Conservation (phyloP, 805 yeast species). For the Saccharomycopsis lassenensis region DNA sequence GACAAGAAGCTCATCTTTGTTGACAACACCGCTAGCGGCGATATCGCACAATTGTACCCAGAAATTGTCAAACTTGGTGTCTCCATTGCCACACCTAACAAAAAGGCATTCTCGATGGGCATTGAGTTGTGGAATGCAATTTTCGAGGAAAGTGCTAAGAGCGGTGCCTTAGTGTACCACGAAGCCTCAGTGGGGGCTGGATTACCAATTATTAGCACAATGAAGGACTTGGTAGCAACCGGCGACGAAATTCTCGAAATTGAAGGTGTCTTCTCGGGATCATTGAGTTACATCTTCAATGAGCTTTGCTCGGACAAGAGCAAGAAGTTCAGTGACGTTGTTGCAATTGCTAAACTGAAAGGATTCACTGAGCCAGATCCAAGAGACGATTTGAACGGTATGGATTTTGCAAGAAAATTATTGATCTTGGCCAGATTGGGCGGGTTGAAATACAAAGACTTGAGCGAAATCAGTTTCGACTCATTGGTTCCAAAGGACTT, state of each 20-base stretch:
- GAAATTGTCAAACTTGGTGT: constrained; percentile 63
- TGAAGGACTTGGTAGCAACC: constrained; percentile 79
- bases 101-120: constrained; percentile 87
- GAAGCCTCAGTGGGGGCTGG: constrained; percentile 99
- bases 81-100: constrained; percentile 96
- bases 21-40: constrained; percentile 86
- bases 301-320: constrained; percentile 72
- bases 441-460: constrained; percentile 75
- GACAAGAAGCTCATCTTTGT: constrained; percentile 51
- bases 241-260: constrained; percentile 88
- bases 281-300: constrained; percentile 90
- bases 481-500: constrained; percentile 83
- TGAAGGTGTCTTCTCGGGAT: constrained; percentile 96
- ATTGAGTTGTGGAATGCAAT: constrained; percentile 67
- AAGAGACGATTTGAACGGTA: constrained; percentile 95
- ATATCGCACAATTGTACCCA: constrained; percentile 70
- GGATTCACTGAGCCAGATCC: constrained; percentile 99
- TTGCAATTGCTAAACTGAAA: constrained; percentile 71
- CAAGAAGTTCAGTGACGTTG: constrained; percentile 80
- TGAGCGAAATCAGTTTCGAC: constrained; percentile 88
- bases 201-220: constrained; percentile 80
- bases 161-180: constrained; percentile 79
- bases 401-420: constrained; percentile 97
- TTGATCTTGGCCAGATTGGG: constrained; percentile 91
- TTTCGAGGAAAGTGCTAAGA: constrained; percentile 41